These are phyloP conservation scores for Fonsecaea pedrosoi DNA, from an alignment of 2,329 filamentous ascomycete species.

Conservation along the genomic window DNA sequence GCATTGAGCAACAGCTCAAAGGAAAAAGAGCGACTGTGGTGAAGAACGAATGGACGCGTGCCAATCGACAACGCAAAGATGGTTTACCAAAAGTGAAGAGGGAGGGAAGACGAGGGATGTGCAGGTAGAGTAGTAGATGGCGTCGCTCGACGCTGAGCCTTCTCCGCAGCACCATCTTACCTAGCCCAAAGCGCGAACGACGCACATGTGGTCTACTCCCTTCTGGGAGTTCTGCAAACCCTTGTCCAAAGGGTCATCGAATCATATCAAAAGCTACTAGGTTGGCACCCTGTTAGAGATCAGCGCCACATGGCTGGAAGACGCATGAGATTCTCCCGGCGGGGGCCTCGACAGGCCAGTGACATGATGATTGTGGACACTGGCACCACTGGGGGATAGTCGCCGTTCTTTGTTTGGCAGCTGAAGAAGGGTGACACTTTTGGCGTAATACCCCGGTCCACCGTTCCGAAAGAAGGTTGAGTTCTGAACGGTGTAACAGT, in stretches of 20 bases:
- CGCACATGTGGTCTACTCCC: background rate
- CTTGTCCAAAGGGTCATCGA: slow-evolving; percentile 1
- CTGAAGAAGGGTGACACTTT: background rate
- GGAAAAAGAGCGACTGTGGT: slow-evolving; percentile 30
- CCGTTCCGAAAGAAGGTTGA: slow-evolving; percentile 1
- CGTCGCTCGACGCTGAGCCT: slow-evolving; percentile 6
- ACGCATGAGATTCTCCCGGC: slow-evolving; percentile 11
- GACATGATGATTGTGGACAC: slow-evolving; percentile 3
- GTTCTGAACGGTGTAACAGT: background rate
- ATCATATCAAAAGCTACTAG: background rate
- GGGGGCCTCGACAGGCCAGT: background rate
- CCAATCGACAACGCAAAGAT: slow-evolving; percentile 25
- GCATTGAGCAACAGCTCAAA: slow-evolving; percentile 33
- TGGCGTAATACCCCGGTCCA: background rate
- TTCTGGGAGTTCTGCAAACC: background rate
- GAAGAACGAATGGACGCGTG: slow-evolving; percentile 35
- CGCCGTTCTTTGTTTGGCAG: slow-evolving; percentile 9
- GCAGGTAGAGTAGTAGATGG: slow-evolving; percentile 12
- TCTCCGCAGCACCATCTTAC: slow-evolving; percentile 12
- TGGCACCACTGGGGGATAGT: background rate
- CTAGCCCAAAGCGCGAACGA: background rate
- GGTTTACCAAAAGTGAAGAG: slow-evolving; percentile 18
- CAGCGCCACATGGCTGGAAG: slow-evolving; percentile 20
- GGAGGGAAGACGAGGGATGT: slow-evolving; percentile 2
- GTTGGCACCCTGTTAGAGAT: slow-evolving; percentile 9